These are phyloP conservation scores for Diplodia scrobiculata DNA, from an alignment of 2,329 filamentous ascomycete species.

Conservation along the genomic window DNA sequence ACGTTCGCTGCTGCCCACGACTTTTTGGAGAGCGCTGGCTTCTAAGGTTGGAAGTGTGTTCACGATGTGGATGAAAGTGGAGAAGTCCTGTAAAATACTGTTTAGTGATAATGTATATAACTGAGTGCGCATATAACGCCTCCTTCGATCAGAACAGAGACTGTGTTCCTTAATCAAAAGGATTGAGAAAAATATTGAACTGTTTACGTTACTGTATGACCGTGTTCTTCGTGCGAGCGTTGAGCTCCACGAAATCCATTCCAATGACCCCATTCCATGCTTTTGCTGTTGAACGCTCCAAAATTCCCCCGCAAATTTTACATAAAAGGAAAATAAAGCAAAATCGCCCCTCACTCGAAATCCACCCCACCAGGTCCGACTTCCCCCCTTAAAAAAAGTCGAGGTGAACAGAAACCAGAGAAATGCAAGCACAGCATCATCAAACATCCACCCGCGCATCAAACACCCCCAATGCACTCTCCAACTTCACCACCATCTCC, in stretches of 20 bases:
- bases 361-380: neutral
- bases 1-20: slow-evolving; percentile 12
- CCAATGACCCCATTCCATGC: neutral
- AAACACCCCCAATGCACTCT: slow-evolving; percentile 41
- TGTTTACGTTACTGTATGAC: neutral
- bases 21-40: slow-evolving; percentile 6
- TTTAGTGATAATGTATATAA: neutral
- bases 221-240: neutral
- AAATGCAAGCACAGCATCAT: neutral
- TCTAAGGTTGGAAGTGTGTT: neutral
- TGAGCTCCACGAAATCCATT: neutral
- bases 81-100: neutral
- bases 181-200: neutral
- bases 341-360: neutral
- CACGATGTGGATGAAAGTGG: no score
- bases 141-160: neutral
- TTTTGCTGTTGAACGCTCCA: neutral
- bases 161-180: no score
- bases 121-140: neutral
- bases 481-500: slow-evolving; percentile 68
- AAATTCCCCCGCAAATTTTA: neutral
- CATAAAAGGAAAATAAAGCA: neutral
- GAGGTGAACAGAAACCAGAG: neutral
- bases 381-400: neutral
- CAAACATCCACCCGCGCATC: slow-evolving; percentile 17